Evolutionary conservation across 169 alveolate genomes (phyloP).

Genomic region (Theileria sp.): DNA sequence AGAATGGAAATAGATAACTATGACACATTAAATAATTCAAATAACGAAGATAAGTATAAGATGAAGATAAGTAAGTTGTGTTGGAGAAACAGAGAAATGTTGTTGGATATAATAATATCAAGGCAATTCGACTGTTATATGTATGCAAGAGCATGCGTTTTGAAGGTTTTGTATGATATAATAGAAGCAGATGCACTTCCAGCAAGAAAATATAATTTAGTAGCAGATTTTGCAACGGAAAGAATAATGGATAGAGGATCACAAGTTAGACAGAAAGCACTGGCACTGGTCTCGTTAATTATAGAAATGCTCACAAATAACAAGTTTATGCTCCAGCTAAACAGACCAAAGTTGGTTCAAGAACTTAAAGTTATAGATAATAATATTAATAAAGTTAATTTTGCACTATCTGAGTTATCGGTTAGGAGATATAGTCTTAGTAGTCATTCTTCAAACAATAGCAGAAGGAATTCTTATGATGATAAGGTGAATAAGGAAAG

Average conservation of each 20-base stretch:
- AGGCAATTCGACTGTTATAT: slow-evolving; percentile 74
- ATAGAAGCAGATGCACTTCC: slow-evolving; percentile 74
- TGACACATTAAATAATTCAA: not conserved
- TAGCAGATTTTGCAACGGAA: slow-evolving; percentile 62
- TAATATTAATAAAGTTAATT: slow-evolving; percentile 35
- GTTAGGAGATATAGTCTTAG: slow-evolving; percentile 4
- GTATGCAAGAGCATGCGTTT: slow-evolving; percentile 73
- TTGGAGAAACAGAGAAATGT: slow-evolving; percentile 41
- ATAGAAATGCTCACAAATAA: slow-evolving; percentile 67
- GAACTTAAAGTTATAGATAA: slow-evolving; percentile 49
- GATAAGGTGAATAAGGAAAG: slow-evolving; percentile 7
- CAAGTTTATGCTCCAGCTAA: slow-evolving; percentile 59
- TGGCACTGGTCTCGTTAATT: slow-evolving; percentile 65
- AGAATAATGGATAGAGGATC: slow-evolving; percentile 74
- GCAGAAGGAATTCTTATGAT: slow-evolving; percentile 3
- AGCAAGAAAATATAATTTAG: slow-evolving; percentile 58
- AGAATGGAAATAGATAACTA: not conserved
- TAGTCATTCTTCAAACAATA: not conserved
- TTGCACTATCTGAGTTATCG: not conserved
- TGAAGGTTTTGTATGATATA: slow-evolving; percentile 69
- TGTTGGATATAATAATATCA: slow-evolving; percentile 54
- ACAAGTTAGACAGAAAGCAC: slow-evolving; percentile 77
- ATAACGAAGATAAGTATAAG: slow-evolving; percentile 12
- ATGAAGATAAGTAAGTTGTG: slow-evolving; percentile 11
- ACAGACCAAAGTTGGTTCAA: slow-evolving; percentile 42